Evolutionary conservation across 2,329 filamentous ascomycete species (phyloP), one percentile per base, ranked within the genome.

Genomic region (Aureobasidium namibiae): DNA sequence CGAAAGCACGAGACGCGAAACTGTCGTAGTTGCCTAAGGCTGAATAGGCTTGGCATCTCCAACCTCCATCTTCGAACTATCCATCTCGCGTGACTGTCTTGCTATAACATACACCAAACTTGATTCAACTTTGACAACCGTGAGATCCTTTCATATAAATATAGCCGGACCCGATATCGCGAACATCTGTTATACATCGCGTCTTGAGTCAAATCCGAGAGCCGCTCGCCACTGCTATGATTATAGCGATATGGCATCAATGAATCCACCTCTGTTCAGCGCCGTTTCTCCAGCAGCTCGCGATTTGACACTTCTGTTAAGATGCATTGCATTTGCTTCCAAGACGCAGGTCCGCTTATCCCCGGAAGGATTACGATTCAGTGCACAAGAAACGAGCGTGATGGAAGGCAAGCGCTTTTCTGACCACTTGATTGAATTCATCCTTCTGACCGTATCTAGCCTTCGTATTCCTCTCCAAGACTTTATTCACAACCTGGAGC

Each of bases 401-500:
- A 92, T 97, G 83, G 92, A 97, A 83, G 91, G 88, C 89, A 59
- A 57, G 53, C 59, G 21, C 11, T 60, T 65, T 50, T 18, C 18
- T 10, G 33, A 61, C 67, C 34, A 65, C 61, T 26, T 48, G 16
- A 18, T 24, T 42, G n/a, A n/a, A n/a, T n/a, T n/a, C 29, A 41
- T 18, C 7, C 0, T 24, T 66, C 62, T 49, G 59, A 61, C 31
- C 21, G 18, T 52, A 41, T 56, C 23, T 60, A 86, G 84, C 86
- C 50, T 82, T 88, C 64, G 89, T 89, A 21, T 95, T 96, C 71
- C 84, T 97, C 60, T 89, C 95, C 72, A 92, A 89, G 70, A 82
- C 82, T 41, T 85, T 99, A 59, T 99, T 99, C 75, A 91, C 89
- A 44, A 88, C 86, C 18, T 99, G 92, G 72, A 83, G 79, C 21